These are phyloP conservation scores for Erigeron canadensis DNA, from an alignment of 129 eudicot species.

Conservation along the genomic window DNA sequence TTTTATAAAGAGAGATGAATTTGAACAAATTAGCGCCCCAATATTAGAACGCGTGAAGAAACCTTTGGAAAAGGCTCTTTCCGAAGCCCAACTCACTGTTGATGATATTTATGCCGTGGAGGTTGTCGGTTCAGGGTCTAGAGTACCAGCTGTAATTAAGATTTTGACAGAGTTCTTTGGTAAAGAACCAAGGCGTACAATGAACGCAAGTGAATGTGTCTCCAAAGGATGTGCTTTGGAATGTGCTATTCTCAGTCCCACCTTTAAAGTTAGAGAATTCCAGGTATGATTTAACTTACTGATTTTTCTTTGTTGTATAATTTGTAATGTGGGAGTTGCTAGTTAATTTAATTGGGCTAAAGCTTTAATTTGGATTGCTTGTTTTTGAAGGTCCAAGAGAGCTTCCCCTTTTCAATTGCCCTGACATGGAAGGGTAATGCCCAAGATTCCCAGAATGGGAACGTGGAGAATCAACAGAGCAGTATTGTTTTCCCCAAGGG, in stretches of 20 bases:
- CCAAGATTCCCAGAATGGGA: slow-evolving; percentile 58
- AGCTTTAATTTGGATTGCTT: background rate
- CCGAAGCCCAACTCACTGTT: slow-evolving; percentile 65
- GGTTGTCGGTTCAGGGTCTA: slow-evolving; percentile 91
- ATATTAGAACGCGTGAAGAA: slow-evolving; percentile 86
- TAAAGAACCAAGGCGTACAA: slow-evolving; percentile 94
- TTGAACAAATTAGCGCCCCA: slow-evolving; percentile 78
- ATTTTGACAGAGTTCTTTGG: slow-evolving; percentile 86
- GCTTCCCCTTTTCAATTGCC: slow-evolving; percentile 79
- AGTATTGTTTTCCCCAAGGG: slow-evolving; percentile 86
- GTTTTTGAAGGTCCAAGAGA: slow-evolving; percentile 76
- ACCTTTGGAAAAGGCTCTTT: slow-evolving; percentile 83
- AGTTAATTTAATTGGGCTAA: background rate
- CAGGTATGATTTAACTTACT: slow-evolving; percentile 40
- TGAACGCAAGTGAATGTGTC: slow-evolving; percentile 96
- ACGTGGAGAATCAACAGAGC: slow-evolving; percentile 59
- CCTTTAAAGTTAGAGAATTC: slow-evolving; percentile 86
- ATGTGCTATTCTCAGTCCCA: slow-evolving; percentile 90
- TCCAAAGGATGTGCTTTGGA: slow-evolving; percentile 86
- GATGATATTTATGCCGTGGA: slow-evolving; percentile 81
- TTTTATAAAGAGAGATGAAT: slow-evolving; percentile 78
- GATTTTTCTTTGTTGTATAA: background rate
- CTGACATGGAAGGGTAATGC: slow-evolving; percentile 79
- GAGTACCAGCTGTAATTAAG: slow-evolving; percentile 81
- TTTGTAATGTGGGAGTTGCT: background rate